Evolutionary conservation across 2,329 filamentous ascomycete species (phyloP).

Genomic region (Lasiodiplodia hormozganensis): DNA sequence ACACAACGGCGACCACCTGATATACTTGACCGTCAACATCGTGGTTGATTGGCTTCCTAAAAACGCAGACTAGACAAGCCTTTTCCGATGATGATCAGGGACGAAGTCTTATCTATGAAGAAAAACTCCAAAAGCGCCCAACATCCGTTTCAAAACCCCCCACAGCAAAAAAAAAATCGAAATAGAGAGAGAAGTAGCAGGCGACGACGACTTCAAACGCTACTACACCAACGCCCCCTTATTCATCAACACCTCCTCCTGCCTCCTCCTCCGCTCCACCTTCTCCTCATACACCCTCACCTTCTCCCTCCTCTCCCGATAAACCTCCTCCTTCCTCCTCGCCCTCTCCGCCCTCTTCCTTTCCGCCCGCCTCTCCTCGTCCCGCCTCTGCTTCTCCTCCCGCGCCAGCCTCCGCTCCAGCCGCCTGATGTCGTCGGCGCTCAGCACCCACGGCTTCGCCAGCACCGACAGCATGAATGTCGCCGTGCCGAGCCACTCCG

Average conservation of each 20-base stretch:
- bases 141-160: too few relatives aligned
- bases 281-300: conserved; percentile 45
- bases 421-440: conserved; percentile 48
- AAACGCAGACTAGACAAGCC: background rate
- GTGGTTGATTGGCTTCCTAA: background rate
- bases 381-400: conserved; percentile 43
- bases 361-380: conserved; percentile 45
- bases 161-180: too few relatives aligned
- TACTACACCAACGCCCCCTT: conserved; percentile 47
- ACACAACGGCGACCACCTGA: background rate
- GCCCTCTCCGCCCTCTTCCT: conserved; percentile 44
- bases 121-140: too few relatives aligned
- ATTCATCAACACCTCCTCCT: conserved; percentile 53
- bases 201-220: too few relatives aligned
- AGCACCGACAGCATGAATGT: conserved; percentile 59
- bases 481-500: conserved; percentile 59
- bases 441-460: conserved; percentile 60
- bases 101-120: background rate
- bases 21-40: background rate
- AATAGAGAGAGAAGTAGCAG: background rate
- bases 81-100: too few relatives aligned
- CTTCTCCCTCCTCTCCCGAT: conserved; percentile 41
- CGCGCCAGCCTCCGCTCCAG: conserved; percentile 45
- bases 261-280: conserved; percentile 50
- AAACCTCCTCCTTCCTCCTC: conserved; percentile 41